Conservation (phyloP, 495 filamentous ascomycete species). For the Cudoniella acicularis region DNA sequence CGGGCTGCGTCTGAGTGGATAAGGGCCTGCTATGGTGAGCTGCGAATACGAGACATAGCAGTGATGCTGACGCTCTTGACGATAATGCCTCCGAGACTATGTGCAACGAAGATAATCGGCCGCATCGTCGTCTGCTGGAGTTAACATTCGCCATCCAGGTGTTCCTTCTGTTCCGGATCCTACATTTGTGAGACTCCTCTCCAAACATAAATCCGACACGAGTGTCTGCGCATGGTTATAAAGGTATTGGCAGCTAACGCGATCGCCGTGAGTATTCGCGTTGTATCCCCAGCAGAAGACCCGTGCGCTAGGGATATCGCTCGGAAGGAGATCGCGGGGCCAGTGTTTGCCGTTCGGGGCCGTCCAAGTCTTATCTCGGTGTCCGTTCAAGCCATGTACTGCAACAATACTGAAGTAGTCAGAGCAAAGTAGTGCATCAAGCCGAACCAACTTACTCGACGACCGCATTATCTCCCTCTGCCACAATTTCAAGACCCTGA, state of each 20-base stretch:
- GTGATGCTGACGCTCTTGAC: conserved; percentile 48
- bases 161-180: not conserved
- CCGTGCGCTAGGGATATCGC: conserved; percentile 37
- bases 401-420: conserved; percentile 32
- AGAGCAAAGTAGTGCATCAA: not conserved
- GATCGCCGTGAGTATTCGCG: not conserved
- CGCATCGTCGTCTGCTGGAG: conserved; percentile 16
- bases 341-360: conserved; percentile 28
- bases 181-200: not conserved
- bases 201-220: not conserved
- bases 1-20: conserved; percentile 52
- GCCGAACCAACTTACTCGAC: conserved; percentile 23
- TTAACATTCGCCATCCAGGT: not conserved
- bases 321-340: conserved; percentile 32
- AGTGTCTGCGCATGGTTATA: not conserved
- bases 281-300: conserved; percentile 47
- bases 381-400: conserved; percentile 37
- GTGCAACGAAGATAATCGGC: conserved; percentile 64
- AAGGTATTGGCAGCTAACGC: not conserved
- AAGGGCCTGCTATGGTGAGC: conserved; percentile 36
- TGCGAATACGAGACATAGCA: not conserved
- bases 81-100: conserved; percentile 62
- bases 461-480: conserved; percentile 29
- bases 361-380: conserved; percentile 32
- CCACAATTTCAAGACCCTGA: conserved; percentile 20